Conservation (phyloP, 495 filamentous ascomycete genomes). For the Lichenothelia convexa region DNA sequence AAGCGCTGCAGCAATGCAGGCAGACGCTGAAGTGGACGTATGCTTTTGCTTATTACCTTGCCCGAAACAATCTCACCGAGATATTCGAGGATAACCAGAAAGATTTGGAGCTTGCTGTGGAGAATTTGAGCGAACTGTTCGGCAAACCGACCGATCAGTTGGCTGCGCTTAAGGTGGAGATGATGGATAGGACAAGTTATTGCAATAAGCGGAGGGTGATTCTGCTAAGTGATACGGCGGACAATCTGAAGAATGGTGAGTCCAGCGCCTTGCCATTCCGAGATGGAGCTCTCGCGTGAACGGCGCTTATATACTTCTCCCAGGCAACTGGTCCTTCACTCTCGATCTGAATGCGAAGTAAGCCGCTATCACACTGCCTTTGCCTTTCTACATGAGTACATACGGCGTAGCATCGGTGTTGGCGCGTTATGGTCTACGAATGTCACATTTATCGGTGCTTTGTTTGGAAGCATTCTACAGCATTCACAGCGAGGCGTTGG, state of each 20-base stretch:
- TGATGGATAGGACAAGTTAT: conserved; percentile 94
- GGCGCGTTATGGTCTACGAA: too few species aligned
- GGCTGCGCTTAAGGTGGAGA: conserved; percentile 75
- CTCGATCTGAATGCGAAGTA: conserved; percentile 14
- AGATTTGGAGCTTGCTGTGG: conserved; percentile 90
- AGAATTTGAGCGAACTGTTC: conserved; percentile 91
- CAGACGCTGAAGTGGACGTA: conserved; percentile 99
- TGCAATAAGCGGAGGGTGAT: conserved; percentile 87
- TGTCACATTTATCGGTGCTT: too few species aligned
- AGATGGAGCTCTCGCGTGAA: too few species aligned
- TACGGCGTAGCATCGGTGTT: conserved; percentile 2
- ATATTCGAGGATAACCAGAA: conserved; percentile 99
- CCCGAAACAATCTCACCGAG: conserved; percentile 83
- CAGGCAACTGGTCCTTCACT: conserved; percentile 24
- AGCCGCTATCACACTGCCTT: too few species aligned
- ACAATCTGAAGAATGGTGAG: conserved; percentile 74
- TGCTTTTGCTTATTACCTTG: conserved; percentile 91
- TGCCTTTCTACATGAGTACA: too few species aligned
- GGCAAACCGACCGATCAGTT: conserved; percentile 82
- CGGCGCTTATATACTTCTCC: conserved; percentile 4
- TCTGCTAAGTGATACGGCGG: conserved; percentile 74
- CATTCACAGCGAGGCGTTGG: too few species aligned
- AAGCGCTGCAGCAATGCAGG: conserved; percentile 84
- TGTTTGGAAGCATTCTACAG: too few species aligned
- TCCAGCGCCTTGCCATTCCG: conserved; percentile 4